Base-by-base conservation (phyloP, 2,329 filamentous ascomycete species). In the Phaeosphaeriaceae sp. region DNA sequence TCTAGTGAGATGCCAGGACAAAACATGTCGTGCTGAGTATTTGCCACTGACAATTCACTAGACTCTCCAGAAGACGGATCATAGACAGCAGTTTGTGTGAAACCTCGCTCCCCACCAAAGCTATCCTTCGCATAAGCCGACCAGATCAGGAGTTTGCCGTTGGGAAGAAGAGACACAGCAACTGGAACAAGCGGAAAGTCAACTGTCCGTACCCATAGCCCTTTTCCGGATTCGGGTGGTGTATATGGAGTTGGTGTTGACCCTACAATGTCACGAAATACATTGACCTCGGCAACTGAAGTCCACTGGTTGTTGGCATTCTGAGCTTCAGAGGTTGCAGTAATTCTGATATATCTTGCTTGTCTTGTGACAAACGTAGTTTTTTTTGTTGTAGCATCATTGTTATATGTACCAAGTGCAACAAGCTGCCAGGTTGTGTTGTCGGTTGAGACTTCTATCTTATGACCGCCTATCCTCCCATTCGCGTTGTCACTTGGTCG, bases 11-110 rank as follows among this genome's bases (percentile, higher is more conserved):
- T 81, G 2, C 81, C 83, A 0, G 82, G 81, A 58, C 82, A 84
- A 55, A 83, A 83, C 81, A 83, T 83, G 58, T 83, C 80, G 55
- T 82, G 79, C 3, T 74, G 57, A 0, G 78, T 82, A 49, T 79
- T 52, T 26, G 56, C 56, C 2, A 77, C 61, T n/a, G 55, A 57
- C 1, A 56, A 48, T 34, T 66, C 46, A 7, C 59, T 65, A 1
- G 67, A 59, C 6, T 48, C 44, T 7, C 56, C 58, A 1, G 58
- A 67, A 3, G 48, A 43, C 16, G 65, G 65, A 52, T 73, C 60
- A 41, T 66, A 74, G n/a, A 61, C 64, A 6, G 64, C 66, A 6
- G 68, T 68, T 16, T 66, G 53, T 1, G 72, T 74, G 11, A 59
- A 54, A 3, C 70, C 69, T 15, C 28, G 44, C 6, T 30, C 15